Percentiles rank a stretch among this genome's conserved stretches.
phyloP scores from a whole-genome alignment of 164 flowering plant genomes.

The Dillenia suffruticosa region DNA sequence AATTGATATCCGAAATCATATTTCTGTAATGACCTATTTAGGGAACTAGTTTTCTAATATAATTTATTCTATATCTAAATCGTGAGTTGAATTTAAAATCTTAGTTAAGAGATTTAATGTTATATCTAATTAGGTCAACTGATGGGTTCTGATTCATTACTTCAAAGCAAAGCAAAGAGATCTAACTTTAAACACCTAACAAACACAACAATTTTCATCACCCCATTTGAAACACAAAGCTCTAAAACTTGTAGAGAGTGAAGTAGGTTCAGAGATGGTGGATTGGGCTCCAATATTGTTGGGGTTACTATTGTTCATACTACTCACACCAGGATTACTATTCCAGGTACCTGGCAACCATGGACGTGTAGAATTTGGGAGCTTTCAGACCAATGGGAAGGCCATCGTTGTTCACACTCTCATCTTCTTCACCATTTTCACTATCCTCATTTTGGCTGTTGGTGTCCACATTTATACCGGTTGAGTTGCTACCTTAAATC shows the following conservation, averaged over 20 bases:
- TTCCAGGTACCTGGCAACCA: constrained; percentile 56
- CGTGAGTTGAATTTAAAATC: too few relatives aligned
- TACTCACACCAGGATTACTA: constrained; percentile 59
- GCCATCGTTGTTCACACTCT: constrained; percentile 73
- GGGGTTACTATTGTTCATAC: constrained; percentile 48
- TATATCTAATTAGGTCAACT: too few relatives aligned
- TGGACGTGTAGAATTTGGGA: constrained; percentile 43
- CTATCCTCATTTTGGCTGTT: constrained; percentile 65
- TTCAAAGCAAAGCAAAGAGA: too few relatives aligned
- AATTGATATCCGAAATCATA: too few relatives aligned
- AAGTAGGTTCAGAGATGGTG: constrained; percentile 22
- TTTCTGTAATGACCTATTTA: too few relatives aligned
- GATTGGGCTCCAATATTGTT: constrained; percentile 70
- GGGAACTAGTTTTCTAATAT: too few relatives aligned
- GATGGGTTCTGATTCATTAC: too few relatives aligned
- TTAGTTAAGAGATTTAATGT: too few relatives aligned
- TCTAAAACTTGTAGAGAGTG: not conserved
- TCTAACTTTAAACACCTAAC: not conserved
- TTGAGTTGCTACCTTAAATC: constrained; percentile 13
- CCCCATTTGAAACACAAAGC: too few relatives aligned
- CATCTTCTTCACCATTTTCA: constrained; percentile 68
- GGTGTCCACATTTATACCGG: constrained; percentile 84
- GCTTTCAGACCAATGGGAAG: constrained; percentile 50
- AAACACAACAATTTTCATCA: not conserved
- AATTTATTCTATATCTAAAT: too few relatives aligned